Evolutionary conservation across 257 asterid species (phyloP).

Genomic region (Solanum virginianum): DNA sequence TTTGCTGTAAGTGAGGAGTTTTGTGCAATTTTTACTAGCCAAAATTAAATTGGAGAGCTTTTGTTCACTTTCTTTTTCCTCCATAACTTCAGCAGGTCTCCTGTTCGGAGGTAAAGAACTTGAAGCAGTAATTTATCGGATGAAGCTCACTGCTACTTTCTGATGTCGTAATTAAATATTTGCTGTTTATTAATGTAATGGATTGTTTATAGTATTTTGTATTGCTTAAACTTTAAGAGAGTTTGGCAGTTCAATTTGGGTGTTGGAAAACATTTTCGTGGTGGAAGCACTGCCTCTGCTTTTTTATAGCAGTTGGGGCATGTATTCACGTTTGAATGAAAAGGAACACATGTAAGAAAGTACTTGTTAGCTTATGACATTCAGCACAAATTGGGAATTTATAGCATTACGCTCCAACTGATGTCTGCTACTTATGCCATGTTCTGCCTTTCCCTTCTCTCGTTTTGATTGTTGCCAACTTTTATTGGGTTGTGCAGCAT

Average conservation of each 20-base stretch:
- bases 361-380: neutral
- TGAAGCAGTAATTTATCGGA: neutral
- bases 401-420: neutral
- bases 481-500: neutral
- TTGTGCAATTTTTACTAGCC: neutral
- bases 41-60: neutral
- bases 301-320: neutral
- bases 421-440: neutral
- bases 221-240: neutral
- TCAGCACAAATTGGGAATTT: neutral
- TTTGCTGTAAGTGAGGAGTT: neutral
- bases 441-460: neutral
- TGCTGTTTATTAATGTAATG: neutral
- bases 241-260: neutral
- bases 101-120: conserved; percentile 35
- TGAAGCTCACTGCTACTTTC: neutral
- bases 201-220: neutral
- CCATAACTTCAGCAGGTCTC: conserved; percentile 37
- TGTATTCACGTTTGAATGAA: neutral
- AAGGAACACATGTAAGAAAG: neutral
- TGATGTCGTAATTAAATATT: neutral
- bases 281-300: neutral
- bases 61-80: neutral
- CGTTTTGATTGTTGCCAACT: neutral
- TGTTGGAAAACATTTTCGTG: neutral